These are phyloP conservation scores for Sclerotinia spermophila DNA, from an alignment of 2,329 filamentous ascomycete genomes.

Conservation along the genomic window DNA sequence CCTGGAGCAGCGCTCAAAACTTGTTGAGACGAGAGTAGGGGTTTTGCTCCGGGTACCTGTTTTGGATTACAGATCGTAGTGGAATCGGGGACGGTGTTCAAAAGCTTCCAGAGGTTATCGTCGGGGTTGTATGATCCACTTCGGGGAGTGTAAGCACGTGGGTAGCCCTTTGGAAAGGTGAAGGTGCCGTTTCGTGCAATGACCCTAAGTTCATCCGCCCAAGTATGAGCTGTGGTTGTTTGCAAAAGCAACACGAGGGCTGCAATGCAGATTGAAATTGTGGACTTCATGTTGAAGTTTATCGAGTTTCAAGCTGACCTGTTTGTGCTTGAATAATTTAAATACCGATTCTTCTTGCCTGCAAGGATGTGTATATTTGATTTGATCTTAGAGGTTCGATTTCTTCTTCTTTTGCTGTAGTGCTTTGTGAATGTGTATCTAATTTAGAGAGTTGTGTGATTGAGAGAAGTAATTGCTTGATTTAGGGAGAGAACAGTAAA, in stretches of 20 bases:
- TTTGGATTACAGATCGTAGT: neutral
- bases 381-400: conserved; percentile 10
- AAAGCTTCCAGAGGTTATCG: conserved; percentile 1
- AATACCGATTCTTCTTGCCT: conserved; percentile 22
- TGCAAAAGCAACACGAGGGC: conserved; percentile 25
- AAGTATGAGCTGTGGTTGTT: conserved; percentile 45
- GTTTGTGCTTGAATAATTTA: conserved; percentile 3
- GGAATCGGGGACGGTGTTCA: neutral
- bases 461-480: conserved; percentile 1
- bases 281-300: conserved; percentile 15
- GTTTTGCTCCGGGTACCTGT: neutral
- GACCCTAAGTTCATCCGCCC: conserved; percentile 73
- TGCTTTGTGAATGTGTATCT: neutral
- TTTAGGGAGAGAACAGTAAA: neutral
- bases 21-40: conserved; percentile 15
- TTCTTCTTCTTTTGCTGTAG: neutral
- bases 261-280: conserved; percentile 18
- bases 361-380: conserved; percentile 21
- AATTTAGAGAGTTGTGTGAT: neutral
- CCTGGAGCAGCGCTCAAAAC: conserved; percentile 49
- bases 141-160: conserved; percentile 66
- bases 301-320: conserved; percentile 15
- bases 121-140: neutral
- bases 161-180: conserved; percentile 65
- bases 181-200: conserved; percentile 73